Evolutionary conservation across 2,329 filamentous ascomycete species (phyloP), one percentile per base, ranked within the genome.

Genomic region (Phialemonium atrogriseum): DNA sequence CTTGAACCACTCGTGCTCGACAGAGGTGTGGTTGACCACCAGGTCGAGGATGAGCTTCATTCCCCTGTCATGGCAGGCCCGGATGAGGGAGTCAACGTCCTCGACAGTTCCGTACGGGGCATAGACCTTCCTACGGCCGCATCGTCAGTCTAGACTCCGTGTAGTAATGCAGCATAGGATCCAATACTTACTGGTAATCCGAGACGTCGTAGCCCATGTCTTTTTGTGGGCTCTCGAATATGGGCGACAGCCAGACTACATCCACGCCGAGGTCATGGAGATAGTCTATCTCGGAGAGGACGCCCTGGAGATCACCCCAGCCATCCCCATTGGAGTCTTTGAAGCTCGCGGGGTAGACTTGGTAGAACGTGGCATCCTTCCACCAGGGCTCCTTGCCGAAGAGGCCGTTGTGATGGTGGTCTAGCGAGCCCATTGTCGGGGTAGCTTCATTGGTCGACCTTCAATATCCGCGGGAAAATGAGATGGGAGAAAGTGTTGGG

Each of bases 191-290:
- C 13, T 27, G 23, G 11, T 27, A 30, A 25, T 31, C 33, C 4
- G 23, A 30, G n/a, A 84, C 72, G 42, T 84, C 80, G 46, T 84
- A 84, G 17, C 79, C 80, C 77, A 83, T 80, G 38, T 84, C 79
- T 11, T 68, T 59, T 39, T 77, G 70, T 0, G 77, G 77, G 22
- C 57, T 60, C 6, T 64, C 56, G 32, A 62, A 65, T 22, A 63
- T 61, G 2, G 62, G 62, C 4, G 59, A 65, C 0, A 65, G 47
- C 73, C 73, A 77, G 12, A 77, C 59, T 10, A 73, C 66, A 38
- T 76, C 69, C 4, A 72, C 60, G 2, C 75, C 77, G 0, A 80
- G 56, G 5, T 70, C 58, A 30, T 70, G 63, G 31, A 81, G 59
- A 44, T 80, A 77, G 45, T 79, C 73, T 2, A 81, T 53, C 45